Percentiles rank a stretch among this genome's conserved stretches.
phyloP scores from a whole-genome alignment of 83 land plant genomes.

The Diphasiastrum complanatum region DNA sequence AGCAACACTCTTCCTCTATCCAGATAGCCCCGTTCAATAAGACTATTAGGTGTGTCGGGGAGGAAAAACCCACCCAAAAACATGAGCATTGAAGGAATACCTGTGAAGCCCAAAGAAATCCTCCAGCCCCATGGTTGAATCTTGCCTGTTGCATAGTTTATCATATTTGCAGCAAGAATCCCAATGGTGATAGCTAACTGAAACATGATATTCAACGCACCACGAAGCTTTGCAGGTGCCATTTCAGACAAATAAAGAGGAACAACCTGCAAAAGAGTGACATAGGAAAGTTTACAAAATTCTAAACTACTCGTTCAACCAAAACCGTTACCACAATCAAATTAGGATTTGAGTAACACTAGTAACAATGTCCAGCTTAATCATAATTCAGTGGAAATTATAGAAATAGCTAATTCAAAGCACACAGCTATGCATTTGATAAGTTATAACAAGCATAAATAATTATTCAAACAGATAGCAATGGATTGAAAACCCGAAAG shows the following conservation, averaged over 20 bases:
- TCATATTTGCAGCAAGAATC: slow-evolving; percentile 61
- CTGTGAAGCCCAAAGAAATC: slow-evolving; percentile 18
- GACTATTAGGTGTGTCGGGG: slow-evolving; percentile 21
- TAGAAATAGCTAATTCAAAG: too few relatives aligned
- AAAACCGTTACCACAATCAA: neutral
- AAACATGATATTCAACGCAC: slow-evolving; percentile 47
- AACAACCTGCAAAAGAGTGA: slow-evolving; percentile 33
- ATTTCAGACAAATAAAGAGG: slow-evolving; percentile 46
- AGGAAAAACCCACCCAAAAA: slow-evolving; percentile 4
- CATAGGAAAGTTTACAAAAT: too few relatives aligned
- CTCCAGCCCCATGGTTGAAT: slow-evolving; percentile 13
- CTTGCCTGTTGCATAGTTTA: slow-evolving; percentile 49
- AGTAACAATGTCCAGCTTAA: too few relatives aligned
- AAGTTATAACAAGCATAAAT: neutral
- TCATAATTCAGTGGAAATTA: too few relatives aligned
- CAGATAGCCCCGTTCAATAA: slow-evolving; percentile 17
- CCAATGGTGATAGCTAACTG: slow-evolving; percentile 49
- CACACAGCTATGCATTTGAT: too few relatives aligned
- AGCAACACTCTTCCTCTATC: slow-evolving; percentile 12
- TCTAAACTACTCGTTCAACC: neutral
- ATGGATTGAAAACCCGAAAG: too few relatives aligned
- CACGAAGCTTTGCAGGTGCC: slow-evolving; percentile 37
- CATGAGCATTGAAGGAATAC: slow-evolving; percentile 10
- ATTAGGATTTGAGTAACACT: too few relatives aligned
- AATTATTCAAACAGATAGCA: too few relatives aligned